Evolutionary conservation across 2,329 filamentous ascomycete genomes (phyloP), one percentile per base, ranked within the genome.

Genomic region (Aschersonia sp.): DNA sequence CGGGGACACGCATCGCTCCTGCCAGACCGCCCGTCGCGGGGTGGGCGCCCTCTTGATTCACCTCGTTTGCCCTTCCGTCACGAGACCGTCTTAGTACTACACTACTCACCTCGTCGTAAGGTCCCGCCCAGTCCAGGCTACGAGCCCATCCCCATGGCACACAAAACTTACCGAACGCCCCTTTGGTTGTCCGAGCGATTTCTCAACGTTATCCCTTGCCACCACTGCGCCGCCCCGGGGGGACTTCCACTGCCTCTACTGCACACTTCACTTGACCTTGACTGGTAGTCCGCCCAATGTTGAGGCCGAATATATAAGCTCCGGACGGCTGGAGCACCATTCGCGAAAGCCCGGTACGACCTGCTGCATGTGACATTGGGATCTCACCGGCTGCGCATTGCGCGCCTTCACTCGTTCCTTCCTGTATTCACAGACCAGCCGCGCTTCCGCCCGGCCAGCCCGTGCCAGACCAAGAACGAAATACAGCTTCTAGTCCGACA

Each of bases 21-120:
- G 32, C 32, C 32, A 38, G 32, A 7, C 32, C 7, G 32, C 32
- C 20, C 20, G 20, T 20, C 20, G 20, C 20, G 20, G 20, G 20
- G 20, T 20, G 20, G 20, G 20, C 20, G 20, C 20, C 20, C 20
- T 20, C 20, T 20, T 20, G 32, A 12, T 10, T 44, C 30, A 9
- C 46, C 46, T 12, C 12, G 41, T 43, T 40, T 44, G 41, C 35
- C 41, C 45, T 30, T 35, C 20, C 32, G 47, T 45, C 47, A 48
- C 47, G 43, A 48, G 47, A 20, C 43, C 32, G 10, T 43, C 29
- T 45, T 44, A 20, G 20, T 20, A 20, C 20, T 20, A 20, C 20
- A 20, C 40, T 30, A 20, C 20, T 20, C 20, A 20, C 12, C 28
- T n/a, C 30, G 46, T 44, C 41, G 32, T 38, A 28, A 5, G 46